Base-by-base conservation (phyloP, 73 alveolate species). In the Paramecium sexaurelia region DNA sequence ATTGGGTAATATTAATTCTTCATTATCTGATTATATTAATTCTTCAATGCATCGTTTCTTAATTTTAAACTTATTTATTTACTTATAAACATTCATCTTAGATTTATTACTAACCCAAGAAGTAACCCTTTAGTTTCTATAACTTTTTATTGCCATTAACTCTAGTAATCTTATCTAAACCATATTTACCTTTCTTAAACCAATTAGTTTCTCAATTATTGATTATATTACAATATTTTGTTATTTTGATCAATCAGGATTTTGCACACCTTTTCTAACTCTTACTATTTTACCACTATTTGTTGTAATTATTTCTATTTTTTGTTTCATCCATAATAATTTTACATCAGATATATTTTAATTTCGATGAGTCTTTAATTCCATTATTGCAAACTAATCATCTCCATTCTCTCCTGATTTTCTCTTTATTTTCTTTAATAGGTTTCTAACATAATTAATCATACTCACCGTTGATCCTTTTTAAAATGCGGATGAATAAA, bases 401-500 rank as follows among this genome's bases (percentile, higher is more conserved):
- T 78, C 90, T 17, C 55, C 39, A 7, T 32, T 32, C 35, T 78
- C 90, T 7, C 90, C 73, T 41, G 90, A 78, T 45, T 78, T 78
- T 17, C 90, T 20, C 55, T 78, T 78, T 22, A 78, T 78, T 11
- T 78, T 78, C 32, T 78, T 78, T 26, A 78, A 26, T 8, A 78
- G 47, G 22, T 78, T 32, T 24, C 90, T 78, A 78, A 40, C 8
- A 4, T 39, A 17, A 78, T 2, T 24, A 40, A 40, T 24, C 9
- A 40, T 41, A n/a, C 17, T 29, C 15, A 78, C 90, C 45, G 8
- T 78, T 78, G 17, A 45, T 78, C 90, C 75, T 78, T 78, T 11
- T 43, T 78, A 78, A 78, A 78, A 33, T 78, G 55, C n/a, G 90
- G 90, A 43, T 78, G 90, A 24, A 78, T 45, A 17, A 78, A 78